Conservation (phyloP, 2,329 filamentous ascomycete genomes). For the Coniella lustricola region DNA sequence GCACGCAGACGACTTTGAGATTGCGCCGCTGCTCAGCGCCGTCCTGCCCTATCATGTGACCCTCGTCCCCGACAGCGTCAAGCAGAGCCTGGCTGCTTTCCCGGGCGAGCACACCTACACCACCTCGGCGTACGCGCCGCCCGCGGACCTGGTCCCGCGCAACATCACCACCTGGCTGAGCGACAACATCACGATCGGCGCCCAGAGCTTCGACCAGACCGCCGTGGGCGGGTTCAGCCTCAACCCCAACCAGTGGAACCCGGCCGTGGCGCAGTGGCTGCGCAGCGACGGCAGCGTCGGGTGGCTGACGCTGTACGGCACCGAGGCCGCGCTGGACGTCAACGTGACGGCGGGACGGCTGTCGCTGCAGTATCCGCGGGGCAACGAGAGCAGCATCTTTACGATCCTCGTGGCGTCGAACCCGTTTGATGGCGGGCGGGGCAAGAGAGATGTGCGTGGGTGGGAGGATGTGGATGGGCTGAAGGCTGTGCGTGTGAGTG, state of each 20-base stretch:
- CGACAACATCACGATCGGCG: conserved; percentile 51
- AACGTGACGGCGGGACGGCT: conserved; percentile 35
- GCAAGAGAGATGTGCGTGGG: conserved; percentile 34
- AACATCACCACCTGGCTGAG: conserved; percentile 55
- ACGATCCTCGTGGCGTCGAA: conserved; percentile 43
- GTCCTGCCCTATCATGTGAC: conserved; percentile 42
- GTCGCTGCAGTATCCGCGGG: conserved; percentile 46
- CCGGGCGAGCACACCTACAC: conserved; percentile 45
- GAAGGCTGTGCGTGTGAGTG: conserved; percentile 36
- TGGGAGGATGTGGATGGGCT: conserved; percentile 42
- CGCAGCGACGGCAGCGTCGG: conserved; percentile 12
- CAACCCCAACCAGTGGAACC: conserved; percentile 48
- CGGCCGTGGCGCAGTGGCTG: conserved; percentile 53
- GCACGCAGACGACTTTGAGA: conserved; percentile 53
- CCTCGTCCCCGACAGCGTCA: conserved; percentile 35
- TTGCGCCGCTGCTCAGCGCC: conserved; percentile 49
- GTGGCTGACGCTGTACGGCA: conserved; percentile 24
- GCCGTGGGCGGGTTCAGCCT: conserved; percentile 47
- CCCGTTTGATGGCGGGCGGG: conserved; percentile 25
- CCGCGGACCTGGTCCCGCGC: conserved; percentile 47
- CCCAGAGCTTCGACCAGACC: conserved; percentile 49
- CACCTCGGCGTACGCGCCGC: conserved; percentile 49
- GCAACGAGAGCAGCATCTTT: conserved; percentile 42
- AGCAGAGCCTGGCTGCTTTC: conserved; percentile 38
- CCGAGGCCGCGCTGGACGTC: conserved; percentile 32